These are phyloP conservation scores for Fusarium duplospermum DNA, from an alignment of 2,329 filamentous ascomycete genomes.

Conservation along the genomic window DNA sequence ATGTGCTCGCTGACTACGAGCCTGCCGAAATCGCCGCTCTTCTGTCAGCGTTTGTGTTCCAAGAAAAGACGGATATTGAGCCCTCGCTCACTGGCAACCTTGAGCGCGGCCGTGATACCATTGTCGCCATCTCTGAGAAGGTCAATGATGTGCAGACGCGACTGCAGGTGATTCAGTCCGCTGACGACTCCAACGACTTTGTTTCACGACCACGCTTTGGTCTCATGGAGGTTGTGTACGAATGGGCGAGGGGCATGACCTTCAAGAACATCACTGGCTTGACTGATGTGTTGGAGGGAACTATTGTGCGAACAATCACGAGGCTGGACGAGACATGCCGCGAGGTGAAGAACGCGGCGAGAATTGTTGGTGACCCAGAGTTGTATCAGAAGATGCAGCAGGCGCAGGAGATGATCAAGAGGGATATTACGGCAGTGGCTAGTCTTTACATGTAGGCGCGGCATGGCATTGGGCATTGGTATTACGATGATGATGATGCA, in stretches of 20 bases:
- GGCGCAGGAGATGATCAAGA: conserved; percentile 97
- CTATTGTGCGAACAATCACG: conserved; percentile 95
- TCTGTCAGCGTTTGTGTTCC: conserved; percentile 94
- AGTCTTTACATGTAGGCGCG: conserved; percentile 84
- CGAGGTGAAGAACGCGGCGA: conserved; percentile 96
- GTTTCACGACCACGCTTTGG: conserved; percentile 89
- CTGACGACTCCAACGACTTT: conserved; percentile 94
- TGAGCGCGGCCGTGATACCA: conserved; percentile 84
- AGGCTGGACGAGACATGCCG: conserved; percentile 94
- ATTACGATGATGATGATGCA: neutral
- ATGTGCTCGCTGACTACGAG: conserved; percentile 94
- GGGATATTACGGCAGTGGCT: conserved; percentile 92
- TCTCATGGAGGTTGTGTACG: conserved; percentile 96
- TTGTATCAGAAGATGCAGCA: conserved; percentile 97
- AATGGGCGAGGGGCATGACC: conserved; percentile 97
- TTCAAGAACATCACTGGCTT: conserved; percentile 98
- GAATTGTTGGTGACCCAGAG: conserved; percentile 93
- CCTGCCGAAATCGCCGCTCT: conserved; percentile 96
- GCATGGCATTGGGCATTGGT: neutral
- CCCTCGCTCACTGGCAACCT: conserved; percentile 86
- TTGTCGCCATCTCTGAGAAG: conserved; percentile 90
- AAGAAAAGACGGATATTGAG: conserved; percentile 89
- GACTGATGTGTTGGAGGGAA: conserved; percentile 96
- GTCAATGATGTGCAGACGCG: conserved; percentile 90
- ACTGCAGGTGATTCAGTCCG: conserved; percentile 90